phyloP scores from a whole-genome alignment of 202 grass and related monocot species.

The Setaria viridis region DNA sequence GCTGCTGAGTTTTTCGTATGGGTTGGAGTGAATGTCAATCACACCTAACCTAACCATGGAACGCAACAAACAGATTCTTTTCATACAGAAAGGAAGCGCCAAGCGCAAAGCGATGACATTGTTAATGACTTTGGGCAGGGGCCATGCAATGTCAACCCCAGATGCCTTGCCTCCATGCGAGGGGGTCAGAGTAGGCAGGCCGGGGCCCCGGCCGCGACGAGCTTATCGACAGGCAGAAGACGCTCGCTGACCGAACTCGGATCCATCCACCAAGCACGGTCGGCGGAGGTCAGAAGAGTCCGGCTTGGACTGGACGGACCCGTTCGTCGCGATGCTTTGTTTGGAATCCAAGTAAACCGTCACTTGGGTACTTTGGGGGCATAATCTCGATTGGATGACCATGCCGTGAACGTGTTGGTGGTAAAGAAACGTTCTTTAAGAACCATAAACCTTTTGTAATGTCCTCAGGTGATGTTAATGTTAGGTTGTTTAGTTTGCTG shows the following conservation, averaged over 20 bases:
- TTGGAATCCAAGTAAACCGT: conserved; percentile 42
- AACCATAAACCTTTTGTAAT: neutral
- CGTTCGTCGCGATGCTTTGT: conserved; percentile 35
- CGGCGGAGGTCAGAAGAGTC: neutral
- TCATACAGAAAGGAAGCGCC: neutral
- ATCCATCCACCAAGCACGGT: conserved; percentile 4
- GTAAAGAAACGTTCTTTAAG: neutral
- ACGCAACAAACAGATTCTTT: neutral
- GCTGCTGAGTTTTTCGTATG: neutral
- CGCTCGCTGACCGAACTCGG: conserved; percentile 24
- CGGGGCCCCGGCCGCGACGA: neutral
- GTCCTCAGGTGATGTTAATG: neutral
- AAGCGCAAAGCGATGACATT: neutral
- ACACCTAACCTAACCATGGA: neutral
- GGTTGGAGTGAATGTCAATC: neutral
- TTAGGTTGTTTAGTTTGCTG: too few relatives aligned
- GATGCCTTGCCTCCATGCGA: conserved; percentile 15
- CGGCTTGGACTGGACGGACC: neutral
- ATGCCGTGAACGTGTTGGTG: neutral
- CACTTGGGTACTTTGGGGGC: neutral
- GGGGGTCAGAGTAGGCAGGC: conserved; percentile 32
- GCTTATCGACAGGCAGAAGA: conserved; percentile 1
- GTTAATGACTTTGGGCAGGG: neutral
- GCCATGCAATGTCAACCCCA: conserved; percentile 38
- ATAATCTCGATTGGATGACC: neutral